A percentile compares a stretch with the other conserved stretches of the same genome.
Conservation (phyloP, 768 basidiomycete species). For the Lactifluus volemus region DNA sequence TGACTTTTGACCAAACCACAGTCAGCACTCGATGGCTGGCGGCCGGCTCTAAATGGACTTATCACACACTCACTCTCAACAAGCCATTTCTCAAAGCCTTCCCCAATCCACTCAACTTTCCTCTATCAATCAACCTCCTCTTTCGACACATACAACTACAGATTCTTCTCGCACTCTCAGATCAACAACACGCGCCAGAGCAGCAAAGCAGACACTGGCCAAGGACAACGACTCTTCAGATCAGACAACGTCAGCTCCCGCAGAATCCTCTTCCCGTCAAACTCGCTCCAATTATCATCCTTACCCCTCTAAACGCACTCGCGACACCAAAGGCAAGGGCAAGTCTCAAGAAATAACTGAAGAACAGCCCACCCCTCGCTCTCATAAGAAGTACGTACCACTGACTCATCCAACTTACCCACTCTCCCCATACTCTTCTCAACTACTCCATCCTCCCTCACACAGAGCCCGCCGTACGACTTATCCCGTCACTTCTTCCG, state of each 20-base stretch:
- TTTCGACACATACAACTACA: conserved; percentile 30
- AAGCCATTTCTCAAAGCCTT: conserved; percentile 43
- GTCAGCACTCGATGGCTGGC: conserved; percentile 66
- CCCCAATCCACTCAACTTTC: conserved; percentile 33
- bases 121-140: conserved; percentile 32
- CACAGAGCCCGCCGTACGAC: conserved; percentile 54
- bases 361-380: conserved; percentile 25
- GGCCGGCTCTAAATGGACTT: conserved; percentile 88
- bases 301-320: conserved; percentile 16
- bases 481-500: conserved; percentile 32
- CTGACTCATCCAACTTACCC: conserved; percentile 29
- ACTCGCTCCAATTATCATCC: conserved; percentile 17
- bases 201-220: conserved; percentile 23
- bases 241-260: conserved; percentile 13
- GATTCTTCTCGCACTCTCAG: conserved; percentile 51
- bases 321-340: conserved; percentile 36
- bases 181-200: conserved; percentile 44
- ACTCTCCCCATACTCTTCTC: conserved; percentile 1
- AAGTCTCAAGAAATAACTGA: conserved; percentile 66
- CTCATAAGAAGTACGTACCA: conserved; percentile 23
- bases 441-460: background rate
- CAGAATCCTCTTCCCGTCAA: conserved; percentile 17
- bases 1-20: background rate
- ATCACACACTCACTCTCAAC: conserved; percentile 61
- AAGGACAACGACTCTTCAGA: conserved; percentile 24